Evolutionary conservation across 2,329 filamentous ascomycete species (phyloP), one percentile per base, ranked within the genome.

Genomic region (Apiospora rasikravindrae): DNA sequence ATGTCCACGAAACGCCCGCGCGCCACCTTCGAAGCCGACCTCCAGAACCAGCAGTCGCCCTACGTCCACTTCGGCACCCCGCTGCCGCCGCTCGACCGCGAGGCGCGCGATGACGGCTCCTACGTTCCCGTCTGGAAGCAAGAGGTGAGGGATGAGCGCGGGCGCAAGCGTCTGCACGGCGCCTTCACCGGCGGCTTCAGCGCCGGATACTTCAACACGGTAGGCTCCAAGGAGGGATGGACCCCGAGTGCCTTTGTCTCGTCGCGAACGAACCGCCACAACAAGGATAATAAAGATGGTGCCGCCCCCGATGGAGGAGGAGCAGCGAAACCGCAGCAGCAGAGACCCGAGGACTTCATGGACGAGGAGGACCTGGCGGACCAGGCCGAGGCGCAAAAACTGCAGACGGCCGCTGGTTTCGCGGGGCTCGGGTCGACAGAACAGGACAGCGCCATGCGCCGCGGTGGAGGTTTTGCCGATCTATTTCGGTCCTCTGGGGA

Each of bases 211-310:
- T 98, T 96, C 85, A 99, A 99, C 81, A 98, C 95, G 6, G 96
- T 98, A 76, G 96, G 96, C 70, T 98, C 96, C 71, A 98, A 98
- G 83, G 96, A 99, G 86, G 96, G 96, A 85, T 99, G 96, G 96
- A 92, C 94, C 0, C 96, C 96, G 1, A 91, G 94, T 29, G 93
- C 94, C 0, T 99, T 98, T 81, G 92, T 97, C 13, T 98, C 96
- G 8, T 98, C 95, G 69, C 93, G 96, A 33, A 85, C 89, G 51
- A 94, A 94, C 78, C 93, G 95, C 71, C 90, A 88, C 75, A 94
- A 93, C 79, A 89, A 93, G 84, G 86, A 85, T n/a, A 87, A 89
- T n/a, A 87, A 89, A 74, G 76, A 83, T 2, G 76, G 77, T 11
- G 33, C 6, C 42, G 47, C 45, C n/a, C 44, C 51, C 22, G 51